phyloP scores from a whole-genome alignment of 2,329 filamentous ascomycete genomes.

The Neofusicoccum umdonicola region DNA sequence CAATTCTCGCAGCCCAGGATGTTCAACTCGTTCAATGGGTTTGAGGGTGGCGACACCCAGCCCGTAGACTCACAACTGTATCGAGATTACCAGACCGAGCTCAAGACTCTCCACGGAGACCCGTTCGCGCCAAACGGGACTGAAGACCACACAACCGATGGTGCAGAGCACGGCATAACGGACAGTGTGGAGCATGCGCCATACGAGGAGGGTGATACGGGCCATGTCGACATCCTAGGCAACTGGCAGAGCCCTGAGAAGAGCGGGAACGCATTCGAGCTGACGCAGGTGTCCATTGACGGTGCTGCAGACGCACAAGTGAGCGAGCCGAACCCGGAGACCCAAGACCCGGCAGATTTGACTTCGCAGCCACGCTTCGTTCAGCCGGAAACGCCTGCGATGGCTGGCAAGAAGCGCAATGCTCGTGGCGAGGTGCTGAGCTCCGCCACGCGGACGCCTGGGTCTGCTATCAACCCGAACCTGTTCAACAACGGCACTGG shows the following conservation, averaged over 20 bases:
- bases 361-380: constrained; percentile 35
- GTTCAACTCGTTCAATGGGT: constrained; percentile 38
- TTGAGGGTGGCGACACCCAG: constrained; percentile 47
- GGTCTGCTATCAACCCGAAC: constrained; percentile 33
- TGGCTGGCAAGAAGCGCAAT: constrained; percentile 40
- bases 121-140: not conserved
- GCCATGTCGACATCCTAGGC: constrained; percentile 31
- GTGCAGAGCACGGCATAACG: not conserved
- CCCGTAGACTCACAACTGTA: constrained; percentile 47
- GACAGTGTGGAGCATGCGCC: not conserved
- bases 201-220: constrained; percentile 26
- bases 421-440: constrained; percentile 41
- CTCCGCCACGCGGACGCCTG: constrained; percentile 42
- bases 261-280: not conserved
- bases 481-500: constrained; percentile 37
- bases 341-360: constrained; percentile 16
- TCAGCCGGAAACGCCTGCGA: constrained; percentile 42
- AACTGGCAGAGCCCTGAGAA: constrained; percentile 20
- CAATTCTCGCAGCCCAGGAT: constrained; percentile 23
- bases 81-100: constrained; percentile 29
- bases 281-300: not conserved
- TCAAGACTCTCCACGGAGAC: not conserved
- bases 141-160: not conserved
- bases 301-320: not conserved
- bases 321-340: not conserved